Evolutionary conservation across 257 asterid genomes (phyloP), one percentile per base, ranked within the genome.

Genomic region (Ophiorrhiza pumila): DNA sequence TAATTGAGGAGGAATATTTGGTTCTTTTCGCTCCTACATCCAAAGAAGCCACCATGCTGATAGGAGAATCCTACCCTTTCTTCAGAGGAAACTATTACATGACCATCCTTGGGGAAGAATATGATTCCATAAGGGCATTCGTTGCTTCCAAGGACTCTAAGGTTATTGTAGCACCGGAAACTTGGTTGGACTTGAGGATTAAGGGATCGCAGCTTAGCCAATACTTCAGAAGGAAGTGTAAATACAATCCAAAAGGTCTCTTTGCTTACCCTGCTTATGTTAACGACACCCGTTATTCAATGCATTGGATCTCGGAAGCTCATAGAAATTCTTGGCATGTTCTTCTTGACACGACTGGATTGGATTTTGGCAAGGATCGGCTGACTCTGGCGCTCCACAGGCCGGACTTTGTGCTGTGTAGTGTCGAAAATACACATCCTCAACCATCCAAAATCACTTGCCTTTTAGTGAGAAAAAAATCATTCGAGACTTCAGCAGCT

Each of bases 261-360:
- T 91, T 91, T 35, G 89, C 93, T 0, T 91, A 91, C 64, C 85
- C 93, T 0, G 88, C 87, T 5, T 74, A 50, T 14, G 76, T 78
- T 0, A 76, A 76, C 7, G 92, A 86, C 0, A 80, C 73, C 1
- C 85, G 91, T 1, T 83, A 89, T 7, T 87, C 93, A 4, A 84
- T 91, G 97, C 97, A 89, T 59, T 89, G 96, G 97, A 89, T 91
- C 43, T 91, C 97, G 0, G 95, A 90, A 58, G 95, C 91, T 27
- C 96, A 87, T 53, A 68, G 97, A 57, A 91, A 89, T 69, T 78
- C 81, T 31, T 89, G 95, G 95, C 91, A 88, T 55, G 93, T 91
- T 50, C 87, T 91, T 17, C 81, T 91, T 1, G 96, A 91, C 42
- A 91, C 91, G 0, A 79, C 87, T 25, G 75, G 76, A 4, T 56